Percentiles rank a stretch among this genome's conserved stretches.
Evolutionary conservation across 2,329 filamentous ascomycete genomes (phyloP).

Genomic region (Phoma herbarum): DNA sequence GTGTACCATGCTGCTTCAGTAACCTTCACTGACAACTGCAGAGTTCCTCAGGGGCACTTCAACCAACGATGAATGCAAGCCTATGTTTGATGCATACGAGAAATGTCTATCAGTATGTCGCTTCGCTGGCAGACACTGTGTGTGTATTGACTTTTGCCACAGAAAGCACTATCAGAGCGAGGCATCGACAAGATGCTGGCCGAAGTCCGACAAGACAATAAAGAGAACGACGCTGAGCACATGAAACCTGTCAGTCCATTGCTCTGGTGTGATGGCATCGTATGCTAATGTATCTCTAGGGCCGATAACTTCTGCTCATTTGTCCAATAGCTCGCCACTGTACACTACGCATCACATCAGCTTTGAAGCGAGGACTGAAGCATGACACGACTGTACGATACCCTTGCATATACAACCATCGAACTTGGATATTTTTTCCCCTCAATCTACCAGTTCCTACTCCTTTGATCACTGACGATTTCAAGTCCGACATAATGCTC

Average conservation of each 20-base stretch:
- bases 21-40: constrained; percentile 22
- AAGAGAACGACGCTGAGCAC: constrained; percentile 81
- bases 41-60: constrained; percentile 90
- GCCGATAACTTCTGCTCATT: neutral
- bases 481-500: neutral
- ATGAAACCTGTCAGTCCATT: constrained; percentile 54
- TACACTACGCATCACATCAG: constrained; percentile 1
- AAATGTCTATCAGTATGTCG: constrained; percentile 78
- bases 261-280: too few species aligned
- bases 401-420: neutral
- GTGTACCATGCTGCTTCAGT: constrained; percentile 37
- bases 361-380: neutral
- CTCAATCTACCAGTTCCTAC: neutral
- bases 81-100: constrained; percentile 88
- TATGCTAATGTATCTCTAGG: constrained; percentile 2
- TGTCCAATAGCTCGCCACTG: neutral
- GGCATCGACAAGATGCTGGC: constrained; percentile 94
- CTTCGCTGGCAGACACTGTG: too few species aligned
- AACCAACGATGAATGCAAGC: constrained; percentile 84
- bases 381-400: constrained; percentile 5
- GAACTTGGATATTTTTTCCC: neutral
- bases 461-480: neutral
- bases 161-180: constrained; percentile 86
- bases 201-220: constrained; percentile 87
- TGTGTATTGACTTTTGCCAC: constrained; percentile 17